Base-by-base conservation (phyloP, 768 basidiomycete species). In the Suillus bovinus region DNA sequence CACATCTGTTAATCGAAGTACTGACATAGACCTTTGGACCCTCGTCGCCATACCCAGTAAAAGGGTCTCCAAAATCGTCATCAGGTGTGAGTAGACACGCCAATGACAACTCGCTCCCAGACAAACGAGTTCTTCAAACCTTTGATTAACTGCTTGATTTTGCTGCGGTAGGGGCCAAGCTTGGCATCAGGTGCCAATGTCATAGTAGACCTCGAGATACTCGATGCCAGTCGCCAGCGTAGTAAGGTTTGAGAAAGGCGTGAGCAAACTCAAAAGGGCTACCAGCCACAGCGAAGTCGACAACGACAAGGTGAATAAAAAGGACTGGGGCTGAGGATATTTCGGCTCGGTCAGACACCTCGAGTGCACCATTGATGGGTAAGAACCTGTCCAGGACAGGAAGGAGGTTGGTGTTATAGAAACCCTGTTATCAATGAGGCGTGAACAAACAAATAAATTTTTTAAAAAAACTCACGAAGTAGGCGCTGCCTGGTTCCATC, bases 401-500 rank as follows among this genome's bases (percentile, higher is more conserved):
- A 47, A 24, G 5, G 6, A 5, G 0, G 11, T 24, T 47, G 46
- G 46, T 5, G 4, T 24, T 14, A 24, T 47, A 24, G 22, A 47
- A 47, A 47, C 46, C 24, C 46, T 47, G 22, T 47, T 24, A 24
- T 24, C 13, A 24, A 24, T 47, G 22, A 47, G 46, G 11, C 0
- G 3, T 11, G 13, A 47, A 47, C 46, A 47, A 47, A 47, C n/a
- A n/a, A n/a, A n/a, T n/a, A n/a, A n/a, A n/a, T n/a, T n/a, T n/a
- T n/a, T n/a, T n/a, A n/a, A 29, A 29, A 27, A 41, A 20, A 58
- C 38, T 58, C 36, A 58, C 56, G 14, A 58, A 36, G 56, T 58
- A 58, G 38, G 27, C 0, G 31, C 38, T 7, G 1, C 5, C 3
- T 29, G 27, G 14, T 7, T 41, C 22, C 38, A 34, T 24, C 38